Evolutionary conservation across 1,139 yeast genomes (phyloP).

Genomic region (Zhuliangozyma blackwelliae): DNA sequence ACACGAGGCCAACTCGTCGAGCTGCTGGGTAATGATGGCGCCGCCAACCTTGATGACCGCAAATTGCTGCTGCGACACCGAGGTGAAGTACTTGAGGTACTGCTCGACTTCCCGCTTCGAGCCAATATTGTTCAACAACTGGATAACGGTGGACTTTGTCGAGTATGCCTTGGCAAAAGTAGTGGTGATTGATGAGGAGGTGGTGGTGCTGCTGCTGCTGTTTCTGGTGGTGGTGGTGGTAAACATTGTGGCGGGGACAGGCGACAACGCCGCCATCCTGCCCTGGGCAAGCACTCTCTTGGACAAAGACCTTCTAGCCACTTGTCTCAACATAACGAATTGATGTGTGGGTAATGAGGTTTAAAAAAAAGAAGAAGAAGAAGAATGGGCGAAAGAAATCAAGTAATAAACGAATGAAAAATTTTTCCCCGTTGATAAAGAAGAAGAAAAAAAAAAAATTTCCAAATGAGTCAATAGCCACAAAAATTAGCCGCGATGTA

Average conservation of each 20-base stretch:
- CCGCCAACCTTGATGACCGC: conserved; percentile 99
- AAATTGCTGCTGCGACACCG: conserved; percentile 92
- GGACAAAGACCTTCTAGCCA: conserved; percentile 8
- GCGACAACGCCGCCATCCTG: conserved; percentile 1
- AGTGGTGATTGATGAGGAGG: too few relatives aligned
- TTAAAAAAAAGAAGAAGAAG: conserved; percentile 1
- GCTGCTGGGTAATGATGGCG: conserved; percentile 92
- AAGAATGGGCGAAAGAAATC: conserved; percentile 1
- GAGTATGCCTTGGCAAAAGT: conserved; percentile 29
- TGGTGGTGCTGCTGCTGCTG: neutral
- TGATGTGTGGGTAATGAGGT: too few relatives aligned
- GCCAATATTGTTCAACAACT: conserved; percentile 89
- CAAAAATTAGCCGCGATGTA: conserved; percentile 43
- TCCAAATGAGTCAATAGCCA: conserved; percentile 2
- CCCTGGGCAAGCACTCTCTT: conserved; percentile 2
- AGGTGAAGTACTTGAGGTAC: conserved; percentile 90
- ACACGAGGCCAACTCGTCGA: conserved; percentile 91
- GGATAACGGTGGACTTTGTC: conserved; percentile 92
- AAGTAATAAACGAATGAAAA: conserved; percentile 5
- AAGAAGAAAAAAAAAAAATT: conserved; percentile 12
- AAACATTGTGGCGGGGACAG: neutral
- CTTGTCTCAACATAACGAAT: conserved; percentile 13
- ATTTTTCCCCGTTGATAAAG: conserved; percentile 6
- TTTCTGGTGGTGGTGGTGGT: conserved; percentile 1
- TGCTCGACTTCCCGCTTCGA: conserved; percentile 98